Evolutionary conservation across 257 asterid genomes (phyloP), one percentile per base, ranked within the genome.

Genomic region (Thymus quinquecostatus): DNA sequence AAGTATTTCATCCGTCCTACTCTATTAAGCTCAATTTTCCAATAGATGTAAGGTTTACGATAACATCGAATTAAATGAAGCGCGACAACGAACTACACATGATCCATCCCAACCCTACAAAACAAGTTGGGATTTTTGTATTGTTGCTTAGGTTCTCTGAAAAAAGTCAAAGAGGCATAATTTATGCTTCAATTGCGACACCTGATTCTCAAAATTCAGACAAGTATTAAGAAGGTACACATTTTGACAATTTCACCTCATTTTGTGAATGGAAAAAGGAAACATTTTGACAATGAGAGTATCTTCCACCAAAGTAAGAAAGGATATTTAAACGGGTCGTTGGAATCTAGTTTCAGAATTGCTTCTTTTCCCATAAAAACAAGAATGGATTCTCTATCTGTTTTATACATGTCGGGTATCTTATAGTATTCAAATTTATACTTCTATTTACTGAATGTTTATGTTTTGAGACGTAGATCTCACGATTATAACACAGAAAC

Each of bases 151-250:
- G 12, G 34, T 54, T 27, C 8, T 21, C 68, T 44, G 21, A 21
- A 64, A 8, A 33, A 45, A 70, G 68, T 70, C 75, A 70, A 33
- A 56, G 48, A 29, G 3, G 8, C 10, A 53, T 53, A 60, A 13
- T 59, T 32, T 30, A 44, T n/a, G 41, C 4, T 28, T 43, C 3
- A 10, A 28, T 2, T 21, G 29, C 56, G 1, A 10, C 10, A 2
- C 21, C 21, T 21, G 21, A 21, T 21, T 6, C 45, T 53, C 3
- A 13, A 32, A 30, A 43, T 44, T 30, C 32, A 32, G 12, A 70
- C 33, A 58, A 10, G 34, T 27, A 0, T 12, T 1, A 32, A 0
- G 3, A 60, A 60, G 14, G 41, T 34, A 34, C 38, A n/a, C 10
- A 36, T 10, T 21, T 3, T 3, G 44, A 32, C 56, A 45, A n/a